Percentiles rank a stretch among this genome's conserved stretches.
Evolutionary conservation across 305 asterid species (phyloP).

Genomic region (Salvia sclarea): DNA sequence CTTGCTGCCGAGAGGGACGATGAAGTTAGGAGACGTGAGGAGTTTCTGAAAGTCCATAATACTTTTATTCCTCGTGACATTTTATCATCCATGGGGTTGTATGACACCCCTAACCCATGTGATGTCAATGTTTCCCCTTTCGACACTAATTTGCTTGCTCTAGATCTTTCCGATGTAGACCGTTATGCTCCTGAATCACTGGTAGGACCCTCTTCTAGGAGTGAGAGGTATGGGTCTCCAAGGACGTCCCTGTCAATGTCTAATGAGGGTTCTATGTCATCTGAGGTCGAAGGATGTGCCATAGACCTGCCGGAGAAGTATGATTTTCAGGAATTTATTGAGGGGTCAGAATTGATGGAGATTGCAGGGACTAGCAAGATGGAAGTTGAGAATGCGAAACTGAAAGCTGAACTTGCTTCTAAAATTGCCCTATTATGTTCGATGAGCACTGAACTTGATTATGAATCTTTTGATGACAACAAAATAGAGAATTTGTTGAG

Average conservation of each 20-base stretch:
- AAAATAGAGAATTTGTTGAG: slow-evolving; percentile 63
- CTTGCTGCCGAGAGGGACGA: slow-evolving; percentile 79
- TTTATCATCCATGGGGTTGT: slow-evolving; percentile 83
- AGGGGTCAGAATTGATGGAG: slow-evolving; percentile 76
- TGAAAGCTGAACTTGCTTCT: slow-evolving; percentile 98
- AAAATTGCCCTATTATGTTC: slow-evolving; percentile 86
- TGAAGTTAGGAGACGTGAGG: slow-evolving; percentile 85
- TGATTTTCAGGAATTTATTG: slow-evolving; percentile 56
- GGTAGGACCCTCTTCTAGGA: slow-evolving; percentile 54
- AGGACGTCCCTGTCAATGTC: slow-evolving; percentile 63
- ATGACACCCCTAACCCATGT: slow-evolving; percentile 79
- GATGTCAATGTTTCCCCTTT: slow-evolving; percentile 86
- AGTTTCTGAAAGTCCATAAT: slow-evolving; percentile 67
- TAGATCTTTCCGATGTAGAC: slow-evolving; percentile 79
- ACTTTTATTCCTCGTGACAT: slow-evolving; percentile 74
- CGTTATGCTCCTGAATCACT: slow-evolving; percentile 90
- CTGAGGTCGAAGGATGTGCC: slow-evolving; percentile 52
- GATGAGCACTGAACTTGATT: slow-evolving; percentile 58
- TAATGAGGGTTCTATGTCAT: slow-evolving; percentile 56
- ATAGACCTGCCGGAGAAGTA: slow-evolving; percentile 44
- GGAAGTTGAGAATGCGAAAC: slow-evolving; percentile 94
- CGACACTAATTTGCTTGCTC: slow-evolving; percentile 73
- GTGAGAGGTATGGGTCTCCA: slow-evolving; percentile 55
- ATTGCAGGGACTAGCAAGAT: slow-evolving; percentile 93
- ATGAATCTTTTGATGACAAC: slow-evolving; percentile 65